phyloP scores from a whole-genome alignment of 31 red algal species.

The Porphyra umbilicalis region DNA sequence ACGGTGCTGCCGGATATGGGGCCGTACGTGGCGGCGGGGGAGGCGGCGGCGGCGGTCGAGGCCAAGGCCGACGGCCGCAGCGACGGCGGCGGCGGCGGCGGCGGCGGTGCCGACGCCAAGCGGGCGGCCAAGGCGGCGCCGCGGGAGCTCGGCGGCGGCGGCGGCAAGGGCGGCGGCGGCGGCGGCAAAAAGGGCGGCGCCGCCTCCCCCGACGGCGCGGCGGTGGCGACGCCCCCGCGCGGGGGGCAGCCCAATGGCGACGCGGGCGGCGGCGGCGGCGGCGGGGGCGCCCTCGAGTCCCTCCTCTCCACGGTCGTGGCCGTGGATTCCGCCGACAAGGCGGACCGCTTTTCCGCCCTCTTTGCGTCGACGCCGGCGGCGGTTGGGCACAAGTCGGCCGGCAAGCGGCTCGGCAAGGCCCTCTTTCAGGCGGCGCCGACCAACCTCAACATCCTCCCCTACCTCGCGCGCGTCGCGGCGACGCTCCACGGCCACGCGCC shows the following conservation, averaged over 20 bases:
- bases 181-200: neutral
- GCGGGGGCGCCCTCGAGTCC: constrained; percentile 17
- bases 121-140: neutral
- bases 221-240: neutral
- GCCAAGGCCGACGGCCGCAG: neutral
- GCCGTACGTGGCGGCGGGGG: neutral
- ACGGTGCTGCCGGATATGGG: constrained; percentile 29
- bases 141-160: neutral
- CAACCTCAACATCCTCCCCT: constrained; percentile 74
- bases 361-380: constrained; percentile 27
- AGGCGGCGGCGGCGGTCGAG: neutral
- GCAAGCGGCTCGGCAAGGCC: constrained; percentile 55
- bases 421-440: constrained; percentile 50
- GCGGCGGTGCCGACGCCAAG: neutral
- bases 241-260: neutral
- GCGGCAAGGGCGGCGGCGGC: neutral
- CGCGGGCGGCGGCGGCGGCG: neutral
- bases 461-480: constrained; percentile 62
- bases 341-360: constrained; percentile 41
- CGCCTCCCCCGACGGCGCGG: neutral
- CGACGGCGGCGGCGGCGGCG: neutral
- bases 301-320: constrained; percentile 27
- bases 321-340: constrained; percentile 57
- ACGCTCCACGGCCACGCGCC: constrained; percentile 39
- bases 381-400: constrained; percentile 32